phyloP scores from a whole-genome alignment of 176 grass and related monocot genomes.

The Carex myosuroides region DNA sequence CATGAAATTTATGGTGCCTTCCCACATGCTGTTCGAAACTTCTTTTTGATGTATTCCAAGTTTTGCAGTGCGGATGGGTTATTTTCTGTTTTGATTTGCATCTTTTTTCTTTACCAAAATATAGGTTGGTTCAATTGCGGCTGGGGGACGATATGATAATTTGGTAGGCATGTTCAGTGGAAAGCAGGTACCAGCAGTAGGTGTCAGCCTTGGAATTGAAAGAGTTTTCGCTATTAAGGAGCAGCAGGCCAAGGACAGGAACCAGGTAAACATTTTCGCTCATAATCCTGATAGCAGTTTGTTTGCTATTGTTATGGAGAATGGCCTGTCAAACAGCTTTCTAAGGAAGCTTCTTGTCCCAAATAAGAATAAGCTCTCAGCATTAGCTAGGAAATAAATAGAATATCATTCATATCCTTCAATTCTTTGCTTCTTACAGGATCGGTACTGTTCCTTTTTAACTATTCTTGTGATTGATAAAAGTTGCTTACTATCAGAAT shows the following conservation, averaged over 20 bases:
- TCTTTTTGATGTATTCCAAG: neutral
- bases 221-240: conserved; percentile 95
- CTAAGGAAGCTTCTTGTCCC: neutral
- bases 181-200: conserved; percentile 88
- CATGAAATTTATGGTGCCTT: neutral
- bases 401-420: neutral
- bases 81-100: neutral
- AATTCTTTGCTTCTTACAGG: neutral
- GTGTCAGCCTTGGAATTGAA: conserved; percentile 96
- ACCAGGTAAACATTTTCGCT: conserved; percentile 41
- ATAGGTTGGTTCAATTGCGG: conserved; percentile 94
- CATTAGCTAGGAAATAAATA: neutral
- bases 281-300: neutral
- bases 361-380: neutral
- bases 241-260: conserved; percentile 70
- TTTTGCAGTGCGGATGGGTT: neutral
- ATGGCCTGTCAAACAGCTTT: neutral
- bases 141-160: conserved; percentile 85
- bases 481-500: neutral
- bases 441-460: neutral
- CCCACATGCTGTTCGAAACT: neutral
- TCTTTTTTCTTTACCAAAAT: conserved; percentile 2
- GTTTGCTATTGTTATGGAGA: neutral
- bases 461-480: neutral
- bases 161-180: conserved; percentile 96